phyloP scores from a whole-genome alignment of 169 alveolate genomes.

The Plasmodium coatneyi region DNA sequence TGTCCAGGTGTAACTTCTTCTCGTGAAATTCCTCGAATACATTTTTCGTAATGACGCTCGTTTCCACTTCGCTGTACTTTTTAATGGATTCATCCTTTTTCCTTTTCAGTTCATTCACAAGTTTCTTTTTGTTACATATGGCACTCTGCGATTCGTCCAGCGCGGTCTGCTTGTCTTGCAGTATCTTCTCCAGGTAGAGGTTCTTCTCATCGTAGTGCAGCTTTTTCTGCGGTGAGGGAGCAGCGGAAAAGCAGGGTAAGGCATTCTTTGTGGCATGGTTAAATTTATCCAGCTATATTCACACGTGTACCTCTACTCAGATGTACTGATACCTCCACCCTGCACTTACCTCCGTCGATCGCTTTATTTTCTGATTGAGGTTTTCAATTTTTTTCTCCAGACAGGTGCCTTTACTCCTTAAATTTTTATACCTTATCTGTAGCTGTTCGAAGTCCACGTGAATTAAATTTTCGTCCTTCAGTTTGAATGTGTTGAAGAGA shows the following conservation, averaged over 20 bases:
- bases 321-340: not conserved
- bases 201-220: constrained; percentile 61
- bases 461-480: constrained; percentile 55
- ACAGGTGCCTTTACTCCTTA: constrained; percentile 11
- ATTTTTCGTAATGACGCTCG: constrained; percentile 6
- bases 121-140: constrained; percentile 7
- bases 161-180: constrained; percentile 11
- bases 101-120: constrained; percentile 33
- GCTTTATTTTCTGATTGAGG: constrained; percentile 19
- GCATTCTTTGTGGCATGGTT: not conserved
- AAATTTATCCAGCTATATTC: not conserved
- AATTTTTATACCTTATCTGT: constrained; percentile 29
- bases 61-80: constrained; percentile 32
- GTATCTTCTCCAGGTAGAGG: constrained; percentile 12
- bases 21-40: constrained; percentile 40
- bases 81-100: constrained; percentile 65
- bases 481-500: constrained; percentile 37
- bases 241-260: not conserved
- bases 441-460: constrained; percentile 68
- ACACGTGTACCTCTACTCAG: not conserved
- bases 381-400: constrained; percentile 48
- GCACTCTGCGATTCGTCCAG: constrained; percentile 20
- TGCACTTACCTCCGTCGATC: constrained; percentile 42
- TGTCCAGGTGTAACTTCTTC: constrained; percentile 8
- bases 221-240: constrained; percentile 11